Evolutionary conservation across 2,329 filamentous ascomycete species (phyloP).

Genomic region (Zasmidium angulare): DNA sequence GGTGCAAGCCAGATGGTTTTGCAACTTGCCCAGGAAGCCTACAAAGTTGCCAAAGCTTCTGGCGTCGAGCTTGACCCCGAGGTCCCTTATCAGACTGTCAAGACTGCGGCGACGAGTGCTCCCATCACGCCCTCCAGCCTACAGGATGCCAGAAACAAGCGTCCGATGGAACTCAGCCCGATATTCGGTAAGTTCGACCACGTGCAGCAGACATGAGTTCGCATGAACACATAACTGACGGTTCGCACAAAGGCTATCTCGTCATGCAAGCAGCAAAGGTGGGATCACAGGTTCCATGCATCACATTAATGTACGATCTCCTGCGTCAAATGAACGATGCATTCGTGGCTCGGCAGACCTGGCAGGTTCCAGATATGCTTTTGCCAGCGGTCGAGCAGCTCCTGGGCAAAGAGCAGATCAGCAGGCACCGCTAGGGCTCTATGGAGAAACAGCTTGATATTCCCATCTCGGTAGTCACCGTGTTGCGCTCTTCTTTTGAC

Average conservation of each 20-base stretch:
- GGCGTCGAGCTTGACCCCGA: slow-evolving; percentile 15
- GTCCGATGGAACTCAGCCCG: slow-evolving; percentile 25
- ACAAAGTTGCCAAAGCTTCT: slow-evolving; percentile 17
- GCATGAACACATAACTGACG: too few relatives aligned
- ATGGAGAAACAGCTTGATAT: too few relatives aligned
- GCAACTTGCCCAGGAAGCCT: slow-evolving; percentile 23
- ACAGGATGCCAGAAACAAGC: slow-evolving; percentile 23
- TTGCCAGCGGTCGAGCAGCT: not conserved
- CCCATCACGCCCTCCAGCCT: slow-evolving; percentile 26
- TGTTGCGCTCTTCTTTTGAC: too few relatives aligned
- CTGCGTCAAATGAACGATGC: slow-evolving; percentile 13
- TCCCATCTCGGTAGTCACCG: too few relatives aligned
- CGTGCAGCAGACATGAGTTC: not conserved
- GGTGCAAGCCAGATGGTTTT: slow-evolving; percentile 14
- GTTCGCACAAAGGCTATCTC: slow-evolving; percentile 7
- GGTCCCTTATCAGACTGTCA: slow-evolving; percentile 15
- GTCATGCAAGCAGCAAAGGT: slow-evolving; percentile 15
- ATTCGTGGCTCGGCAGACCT: slow-evolving; percentile 8
- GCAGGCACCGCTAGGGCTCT: too few relatives aligned
- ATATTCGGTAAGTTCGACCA: slow-evolving; percentile 22
- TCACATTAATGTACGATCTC: slow-evolving; percentile 15
- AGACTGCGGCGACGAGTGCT: slow-evolving; percentile 16
- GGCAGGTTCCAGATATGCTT: not conserved
- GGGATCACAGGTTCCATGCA: slow-evolving; percentile 9
- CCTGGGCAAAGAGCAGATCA: not conserved